Percentiles rank a stretch among this genome's conserved stretches.
These are phyloP conservation scores for Aspergillus melleus DNA, from an alignment of 2,329 filamentous ascomycete species.

Conservation along the genomic window DNA sequence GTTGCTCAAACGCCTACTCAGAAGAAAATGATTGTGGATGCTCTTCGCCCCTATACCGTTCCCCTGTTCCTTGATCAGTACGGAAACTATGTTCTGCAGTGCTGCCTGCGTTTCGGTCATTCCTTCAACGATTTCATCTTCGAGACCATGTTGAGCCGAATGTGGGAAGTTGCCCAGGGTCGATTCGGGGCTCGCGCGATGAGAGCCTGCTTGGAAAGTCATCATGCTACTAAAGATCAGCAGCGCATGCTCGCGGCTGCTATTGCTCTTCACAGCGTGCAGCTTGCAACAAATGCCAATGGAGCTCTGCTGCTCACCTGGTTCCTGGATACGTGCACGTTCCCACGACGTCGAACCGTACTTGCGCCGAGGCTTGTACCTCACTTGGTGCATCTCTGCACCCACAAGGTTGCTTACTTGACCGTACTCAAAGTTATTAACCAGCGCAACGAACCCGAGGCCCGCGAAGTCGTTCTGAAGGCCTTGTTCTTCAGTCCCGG, in stretches of 20 bases:
- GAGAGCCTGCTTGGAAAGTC: constrained; percentile 94
- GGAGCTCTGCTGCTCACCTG: constrained; percentile 91
- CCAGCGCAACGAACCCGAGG: constrained; percentile 90
- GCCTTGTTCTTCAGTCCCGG: constrained; percentile 90
- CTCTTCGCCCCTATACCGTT: constrained; percentile 81
- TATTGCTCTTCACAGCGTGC: constrained; percentile 94
- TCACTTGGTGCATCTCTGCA: constrained; percentile 91
- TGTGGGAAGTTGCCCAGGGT: constrained; percentile 92
- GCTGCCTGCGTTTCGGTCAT: constrained; percentile 85
- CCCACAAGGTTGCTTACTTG: constrained; percentile 96
- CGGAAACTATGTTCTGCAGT: constrained; percentile 97
- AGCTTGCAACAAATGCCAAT: constrained; percentile 93
- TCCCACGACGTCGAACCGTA: constrained; percentile 86
- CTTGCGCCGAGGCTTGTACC: constrained; percentile 89
- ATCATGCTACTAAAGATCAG: constrained; percentile 91
- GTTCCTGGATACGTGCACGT: constrained; percentile 98
- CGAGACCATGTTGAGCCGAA: constrained; percentile 88
- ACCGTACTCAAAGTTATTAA: constrained; percentile 98
- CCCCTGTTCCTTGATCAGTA: constrained; percentile 96
- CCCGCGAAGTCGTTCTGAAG: constrained; percentile 83
- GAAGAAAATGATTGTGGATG: constrained; percentile 80
- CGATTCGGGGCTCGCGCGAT: constrained; percentile 94
- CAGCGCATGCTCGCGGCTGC: constrained; percentile 91
- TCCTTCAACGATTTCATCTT: constrained; percentile 97
- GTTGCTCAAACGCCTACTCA: constrained; percentile 83